Base-by-base conservation (phyloP, 2,329 filamentous ascomycete species). In the Scortechinia acanthostroma region DNA sequence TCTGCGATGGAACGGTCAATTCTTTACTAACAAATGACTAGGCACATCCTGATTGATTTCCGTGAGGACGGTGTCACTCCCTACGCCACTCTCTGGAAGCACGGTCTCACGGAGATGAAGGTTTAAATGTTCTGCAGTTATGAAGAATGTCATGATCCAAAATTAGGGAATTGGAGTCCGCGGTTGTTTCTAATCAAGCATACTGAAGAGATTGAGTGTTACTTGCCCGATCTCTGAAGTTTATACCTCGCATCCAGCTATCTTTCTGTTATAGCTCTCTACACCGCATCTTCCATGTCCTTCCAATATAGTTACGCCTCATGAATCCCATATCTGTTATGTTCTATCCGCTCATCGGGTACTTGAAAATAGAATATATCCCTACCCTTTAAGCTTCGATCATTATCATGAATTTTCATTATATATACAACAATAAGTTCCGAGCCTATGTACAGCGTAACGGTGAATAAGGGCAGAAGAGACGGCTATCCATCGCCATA, bases 1-100 rank as follows among this genome's bases (percentile, higher is more conserved):
- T 6, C 6, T 6, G 13, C 17, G 10, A 10, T 10, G 20, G 14
- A 15, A 6, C 20, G 35, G 17, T 17, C 10, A 40, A 17, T 19
- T 19, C 6, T 19, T 40, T 6, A 40, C 20, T 10, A 6, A 6
- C 10, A 40, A n/a, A n/a, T n/a, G n/a, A n/a, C n/a, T 19, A 40
- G 35, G 35, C 35, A 40, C 35, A 17, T 40, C 35, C 35, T 40
- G 35, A 40, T 40, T 40, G 35, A 40, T 17, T 40, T 40, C 35
- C 35, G 35, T 19, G 35, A 40, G 35, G 35, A 40, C 35, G 35
- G 35, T 40, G 35, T 40, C 35, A 40, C 35, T 17, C 35, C 35
- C 35, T 40, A 13, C 35, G 35, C 35, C 17, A 19, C 17, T 40
- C 35, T 40, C 35, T 40, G 35, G 35, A 40, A 40, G 35, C 35